Evolutionary conservation across 2,329 filamentous ascomycete species (phyloP).

Genomic region (Neofusicoccum kwambonambiense): DNA sequence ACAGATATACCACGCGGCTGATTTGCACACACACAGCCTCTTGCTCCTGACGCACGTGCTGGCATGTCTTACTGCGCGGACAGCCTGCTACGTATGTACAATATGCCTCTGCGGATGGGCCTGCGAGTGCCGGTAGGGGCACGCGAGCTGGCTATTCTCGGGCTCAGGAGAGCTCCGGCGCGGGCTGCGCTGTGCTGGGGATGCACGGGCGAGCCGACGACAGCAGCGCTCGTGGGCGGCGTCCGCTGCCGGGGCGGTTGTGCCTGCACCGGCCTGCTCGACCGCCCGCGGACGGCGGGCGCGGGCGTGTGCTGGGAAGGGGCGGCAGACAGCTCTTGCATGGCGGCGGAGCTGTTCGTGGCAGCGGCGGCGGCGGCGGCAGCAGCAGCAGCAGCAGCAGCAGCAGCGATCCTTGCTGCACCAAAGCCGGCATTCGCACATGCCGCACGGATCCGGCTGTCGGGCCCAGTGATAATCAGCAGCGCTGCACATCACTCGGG

Average conservation of each 20-base stretch:
- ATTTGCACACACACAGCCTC: no score
- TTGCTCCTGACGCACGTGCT: not conserved
- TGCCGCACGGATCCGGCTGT: constrained; percentile 3
- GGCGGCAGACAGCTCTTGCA: not conserved
- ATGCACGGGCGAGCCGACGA: not conserved
- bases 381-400: not conserved
- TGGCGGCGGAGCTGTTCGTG: not conserved
- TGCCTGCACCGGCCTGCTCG: no score
- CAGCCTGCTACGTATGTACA: not conserved
- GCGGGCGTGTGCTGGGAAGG: not conserved
- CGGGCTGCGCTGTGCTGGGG: not conserved
- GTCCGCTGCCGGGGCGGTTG: no score
- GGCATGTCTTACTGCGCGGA: not conserved
- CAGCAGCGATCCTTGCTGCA: constrained; percentile 7
- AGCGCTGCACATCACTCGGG: not conserved
- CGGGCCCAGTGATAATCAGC: constrained; percentile 11
- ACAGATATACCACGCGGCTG: not conserved
- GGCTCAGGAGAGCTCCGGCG: not conserved
- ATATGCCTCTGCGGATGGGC: not conserved
- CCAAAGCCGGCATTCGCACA: constrained; percentile 3
- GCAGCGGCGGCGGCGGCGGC: not conserved
- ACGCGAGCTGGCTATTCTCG: not conserved
- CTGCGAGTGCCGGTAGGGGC: not conserved
- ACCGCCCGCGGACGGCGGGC: no score
- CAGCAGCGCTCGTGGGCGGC: not conserved